Conservation (phyloP, 2,329 filamentous ascomycete genomes). For the Cadophora luteo-olivacea region DNA sequence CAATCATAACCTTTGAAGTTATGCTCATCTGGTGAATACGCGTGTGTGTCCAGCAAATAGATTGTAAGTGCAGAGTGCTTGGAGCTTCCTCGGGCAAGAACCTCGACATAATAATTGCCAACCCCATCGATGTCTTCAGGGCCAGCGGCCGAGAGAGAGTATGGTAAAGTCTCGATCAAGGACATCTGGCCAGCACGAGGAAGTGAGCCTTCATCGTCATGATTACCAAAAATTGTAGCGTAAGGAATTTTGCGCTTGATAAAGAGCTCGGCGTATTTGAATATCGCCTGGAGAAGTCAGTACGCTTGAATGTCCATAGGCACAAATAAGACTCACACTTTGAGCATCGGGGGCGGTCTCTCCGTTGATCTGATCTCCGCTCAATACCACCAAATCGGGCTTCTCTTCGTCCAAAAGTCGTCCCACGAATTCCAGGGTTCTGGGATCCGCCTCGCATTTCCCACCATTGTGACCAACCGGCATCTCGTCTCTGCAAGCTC, state of each 20-base stretch:
- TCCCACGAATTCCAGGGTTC: constrained; percentile 88
- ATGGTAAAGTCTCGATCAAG: constrained; percentile 84
- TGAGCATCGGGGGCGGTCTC: constrained; percentile 91
- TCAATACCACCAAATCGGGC: constrained; percentile 89
- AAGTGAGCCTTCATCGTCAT: constrained; percentile 86
- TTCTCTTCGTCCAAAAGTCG: constrained; percentile 89
- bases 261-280: constrained; percentile 88
- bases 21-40: constrained; percentile 88
- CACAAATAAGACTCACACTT: constrained; percentile 60
- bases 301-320: constrained; percentile 18
- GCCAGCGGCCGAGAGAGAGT: constrained; percentile 84
- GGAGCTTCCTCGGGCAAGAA: constrained; percentile 78
- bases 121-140: constrained; percentile 86
- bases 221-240: constrained; percentile 94
- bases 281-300: constrained; percentile 69
- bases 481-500: constrained; percentile 84
- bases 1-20: constrained; percentile 95
- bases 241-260: constrained; percentile 90
- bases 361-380: constrained; percentile 94
- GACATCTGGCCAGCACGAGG: constrained; percentile 82
- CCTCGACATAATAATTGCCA: constrained; percentile 93
- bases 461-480: constrained; percentile 75
- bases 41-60: constrained; percentile 94
- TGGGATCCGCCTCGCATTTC: constrained; percentile 87
- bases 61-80: constrained; percentile 90